A percentile compares a stretch with the other conserved stretches of the same genome.
These are phyloP conservation scores for Metschnikowia lachancei DNA, from an alignment of 805 yeast genomes.

Conservation along the genomic window DNA sequence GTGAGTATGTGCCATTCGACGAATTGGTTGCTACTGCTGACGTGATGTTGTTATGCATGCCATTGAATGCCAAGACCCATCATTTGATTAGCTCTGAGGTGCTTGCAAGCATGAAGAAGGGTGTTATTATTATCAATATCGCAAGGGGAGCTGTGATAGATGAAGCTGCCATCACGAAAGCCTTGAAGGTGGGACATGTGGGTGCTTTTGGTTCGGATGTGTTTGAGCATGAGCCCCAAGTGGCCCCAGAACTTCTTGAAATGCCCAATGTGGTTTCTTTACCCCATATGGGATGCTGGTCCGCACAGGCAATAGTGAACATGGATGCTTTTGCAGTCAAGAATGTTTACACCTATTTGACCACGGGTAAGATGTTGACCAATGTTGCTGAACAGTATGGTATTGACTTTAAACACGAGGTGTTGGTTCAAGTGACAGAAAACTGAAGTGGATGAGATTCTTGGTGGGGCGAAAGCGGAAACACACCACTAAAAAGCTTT, in stretches of 20 bases:
- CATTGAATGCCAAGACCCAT: conserved; percentile 67
- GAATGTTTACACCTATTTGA: conserved; percentile 58
- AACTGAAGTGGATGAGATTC: too few species aligned
- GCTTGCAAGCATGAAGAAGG: conserved; percentile 70
- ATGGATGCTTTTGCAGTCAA: conserved; percentile 80
- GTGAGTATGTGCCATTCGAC: conserved; percentile 70
- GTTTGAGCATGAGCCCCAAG: conserved; percentile 70
- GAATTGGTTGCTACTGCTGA: conserved; percentile 64
- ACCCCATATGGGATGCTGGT: conserved; percentile 89
- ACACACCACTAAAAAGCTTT: too few species aligned
- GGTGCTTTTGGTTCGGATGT: conserved; percentile 73
- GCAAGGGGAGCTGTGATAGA: conserved; percentile 86
- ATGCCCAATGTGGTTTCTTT: conserved; percentile 70
- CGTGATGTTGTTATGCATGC: conserved; percentile 71
- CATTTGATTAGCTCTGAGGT: conserved; percentile 64
- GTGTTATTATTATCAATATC: conserved; percentile 75
- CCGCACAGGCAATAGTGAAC: conserved; percentile 66
- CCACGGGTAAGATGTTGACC: conserved; percentile 65
- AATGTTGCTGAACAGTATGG: conserved; percentile 75
- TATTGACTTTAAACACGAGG: conserved; percentile 25
- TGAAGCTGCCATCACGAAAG: conserved; percentile 55
- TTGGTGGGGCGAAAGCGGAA: too few species aligned
- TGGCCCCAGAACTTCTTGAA: conserved; percentile 56
- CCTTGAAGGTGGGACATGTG: conserved; percentile 63
- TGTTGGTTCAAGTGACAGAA: too few species aligned